These are phyloP conservation scores for Sporothrix phasma DNA, from an alignment of 2,329 filamentous ascomycete genomes.

Conservation along the genomic window DNA sequence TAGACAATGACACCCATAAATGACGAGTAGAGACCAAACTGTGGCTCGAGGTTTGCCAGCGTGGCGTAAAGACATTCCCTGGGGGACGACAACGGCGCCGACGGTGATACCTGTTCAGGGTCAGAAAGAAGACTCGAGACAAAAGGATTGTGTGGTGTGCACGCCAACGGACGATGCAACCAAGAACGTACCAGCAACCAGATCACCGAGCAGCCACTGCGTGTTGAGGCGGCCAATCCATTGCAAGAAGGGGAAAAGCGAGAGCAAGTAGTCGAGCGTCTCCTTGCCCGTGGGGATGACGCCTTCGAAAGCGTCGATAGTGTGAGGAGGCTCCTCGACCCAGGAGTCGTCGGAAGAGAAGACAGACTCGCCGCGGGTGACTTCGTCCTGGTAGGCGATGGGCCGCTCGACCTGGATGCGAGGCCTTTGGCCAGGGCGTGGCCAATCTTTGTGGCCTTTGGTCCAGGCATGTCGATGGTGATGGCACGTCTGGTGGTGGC, in stretches of 20 bases:
- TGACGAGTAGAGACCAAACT: slow-evolving; percentile 88
- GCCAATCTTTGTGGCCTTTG: slow-evolving; percentile 48
- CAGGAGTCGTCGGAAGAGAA: slow-evolving; percentile 67
- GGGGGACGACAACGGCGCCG: slow-evolving; percentile 72
- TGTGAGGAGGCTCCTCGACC: slow-evolving; percentile 70
- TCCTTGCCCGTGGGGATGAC: slow-evolving; percentile 50
- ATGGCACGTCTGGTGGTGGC: background rate
- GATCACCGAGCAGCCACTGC: slow-evolving; percentile 79
- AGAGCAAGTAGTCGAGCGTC: slow-evolving; percentile 50
- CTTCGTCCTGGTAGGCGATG: slow-evolving; percentile 48
- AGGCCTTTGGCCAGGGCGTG: slow-evolving; percentile 67
- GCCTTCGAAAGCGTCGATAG: slow-evolving; percentile 59
- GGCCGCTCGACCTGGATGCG: slow-evolving; percentile 68
- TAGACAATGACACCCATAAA: slow-evolving; percentile 94
- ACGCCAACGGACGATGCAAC: slow-evolving; percentile 1
- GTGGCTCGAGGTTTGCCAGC: slow-evolving; percentile 65
- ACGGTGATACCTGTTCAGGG: slow-evolving; percentile 38
- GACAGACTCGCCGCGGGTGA: slow-evolving; percentile 69
- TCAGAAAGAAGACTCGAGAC: background rate
- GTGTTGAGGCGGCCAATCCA: slow-evolving; percentile 87
- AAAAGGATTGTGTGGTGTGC: background rate
- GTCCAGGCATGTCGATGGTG: slow-evolving; percentile 13
- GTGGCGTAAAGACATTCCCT: slow-evolving; percentile 93
- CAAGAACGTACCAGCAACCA: slow-evolving; percentile 65
- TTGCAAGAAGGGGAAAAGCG: slow-evolving; percentile 76